Conservation (phyloP, 2,329 filamentous ascomycete species). For the Emergomyces africanus region DNA sequence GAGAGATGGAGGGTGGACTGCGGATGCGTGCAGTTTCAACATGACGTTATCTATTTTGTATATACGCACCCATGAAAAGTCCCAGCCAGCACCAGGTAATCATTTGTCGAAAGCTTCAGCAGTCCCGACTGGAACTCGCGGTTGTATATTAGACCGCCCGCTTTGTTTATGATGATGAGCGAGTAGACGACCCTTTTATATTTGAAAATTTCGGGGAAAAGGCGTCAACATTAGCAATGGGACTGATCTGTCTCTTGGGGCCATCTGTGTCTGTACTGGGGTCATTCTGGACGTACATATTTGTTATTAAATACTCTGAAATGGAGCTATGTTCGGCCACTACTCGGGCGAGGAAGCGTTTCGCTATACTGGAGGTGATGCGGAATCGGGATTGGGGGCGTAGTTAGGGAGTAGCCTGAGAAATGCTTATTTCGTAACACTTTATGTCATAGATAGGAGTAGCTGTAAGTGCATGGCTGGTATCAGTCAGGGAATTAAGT, state of each 20-base stretch:
- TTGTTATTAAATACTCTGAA: not conserved
- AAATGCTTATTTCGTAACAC: not conserved
- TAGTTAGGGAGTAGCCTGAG: not conserved
- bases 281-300: not conserved
- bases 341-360: not conserved
- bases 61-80: slow-evolving; percentile 77
- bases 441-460: not conserved
- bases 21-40: not conserved
- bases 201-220: not conserved
- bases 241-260: not conserved
- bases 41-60: not conserved
- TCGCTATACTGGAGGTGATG: not conserved
- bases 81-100: slow-evolving; percentile 90
- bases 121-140: slow-evolving; percentile 81
- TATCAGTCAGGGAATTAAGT: not conserved
- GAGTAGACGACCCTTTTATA: slow-evolving; percentile 72
- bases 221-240: not conserved
- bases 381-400: not conserved
- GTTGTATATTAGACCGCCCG: slow-evolving; percentile 91
- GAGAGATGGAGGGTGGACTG: not conserved
- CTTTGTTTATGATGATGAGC: slow-evolving; percentile 97
- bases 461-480: not conserved
- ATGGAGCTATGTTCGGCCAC: not conserved
- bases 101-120: slow-evolving; percentile 82
- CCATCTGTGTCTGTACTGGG: not conserved